These are phyloP conservation scores for Heterobasidion occidentale DNA, from an alignment of 1,284 basidiomycete species.

Conservation along the genomic window DNA sequence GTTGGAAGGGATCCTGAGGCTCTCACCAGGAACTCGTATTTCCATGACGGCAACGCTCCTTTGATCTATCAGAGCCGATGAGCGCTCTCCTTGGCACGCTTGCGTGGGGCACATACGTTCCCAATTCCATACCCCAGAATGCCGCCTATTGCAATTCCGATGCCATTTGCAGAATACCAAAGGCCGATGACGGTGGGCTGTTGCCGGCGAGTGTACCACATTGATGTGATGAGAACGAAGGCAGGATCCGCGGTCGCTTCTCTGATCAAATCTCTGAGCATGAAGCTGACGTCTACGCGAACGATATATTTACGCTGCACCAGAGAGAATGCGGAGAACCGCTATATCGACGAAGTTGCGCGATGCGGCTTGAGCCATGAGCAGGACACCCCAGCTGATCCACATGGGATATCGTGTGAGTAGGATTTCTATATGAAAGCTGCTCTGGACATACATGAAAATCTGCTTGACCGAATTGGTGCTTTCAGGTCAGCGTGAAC, in stretches of 20 bases:
- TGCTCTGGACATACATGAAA: constrained; percentile 10
- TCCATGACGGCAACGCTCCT: background rate
- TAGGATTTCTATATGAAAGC: too few species aligned
- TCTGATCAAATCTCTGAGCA: too few species aligned
- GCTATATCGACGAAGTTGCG: constrained; percentile 32
- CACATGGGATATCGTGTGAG: too few species aligned
- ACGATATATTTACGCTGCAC: constrained; percentile 15
- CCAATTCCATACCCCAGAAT: constrained; percentile 23
- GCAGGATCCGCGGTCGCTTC: constrained; percentile 29
- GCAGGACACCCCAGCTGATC: constrained; percentile 28
- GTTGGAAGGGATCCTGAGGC: background rate
- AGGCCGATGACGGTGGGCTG: constrained; percentile 29
- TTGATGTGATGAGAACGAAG: constrained; percentile 30
- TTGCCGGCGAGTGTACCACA: constrained; percentile 34
- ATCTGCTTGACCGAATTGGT: background rate
- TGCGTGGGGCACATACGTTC: constrained; percentile 2
- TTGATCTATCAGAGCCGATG: background rate
- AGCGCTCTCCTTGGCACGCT: constrained; percentile 10
- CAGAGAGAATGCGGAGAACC: constrained; percentile 33
- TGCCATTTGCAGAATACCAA: constrained; percentile 23
- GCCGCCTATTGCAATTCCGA: constrained; percentile 20
- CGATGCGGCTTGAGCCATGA: constrained; percentile 34
- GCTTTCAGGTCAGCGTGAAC: background rate
- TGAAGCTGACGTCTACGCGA: too few species aligned
- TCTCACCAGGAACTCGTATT: background rate